Base-by-base conservation (phyloP, 805 yeast genomes). In the Ogataea pini region DNA sequence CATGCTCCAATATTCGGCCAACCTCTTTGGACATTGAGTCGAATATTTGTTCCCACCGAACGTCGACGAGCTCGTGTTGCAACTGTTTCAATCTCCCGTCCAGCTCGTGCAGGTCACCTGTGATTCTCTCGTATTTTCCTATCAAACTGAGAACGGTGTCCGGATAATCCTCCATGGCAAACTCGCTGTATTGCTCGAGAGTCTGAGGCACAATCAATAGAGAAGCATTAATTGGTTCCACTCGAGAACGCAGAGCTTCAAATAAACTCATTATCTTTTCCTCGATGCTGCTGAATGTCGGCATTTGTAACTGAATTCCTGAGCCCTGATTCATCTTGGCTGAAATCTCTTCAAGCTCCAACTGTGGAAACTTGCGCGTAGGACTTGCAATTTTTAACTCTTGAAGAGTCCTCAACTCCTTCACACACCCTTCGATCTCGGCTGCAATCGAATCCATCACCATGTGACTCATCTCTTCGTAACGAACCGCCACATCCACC, bases 31-130 rank as follows among this genome's bases (percentile, higher is more conserved):
- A 68, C 44, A 83, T 59, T 49, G 70, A 75, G 22, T 66, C 65
- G 51, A 83, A 81, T 2, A 82, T 68, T 19, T 73, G 73, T 52
- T 70, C 65, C 88, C 89, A 84, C 58, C 80, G 72, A 24, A 67
- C 60, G 49, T 80, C 83, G 3, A 84, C 70, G 24, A 77, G 54
- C 36, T 77, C 79, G 3, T 48, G 51, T 55, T 76, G 76, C 50
- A 83, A 64, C 6, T 60, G 64, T 2, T 60, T 60, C 12, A 80
- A 52, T 43, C 77, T 78, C 9, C 57, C 56, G 8, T 69, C 67
- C 41, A 83, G 62, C 46, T 68, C 64, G 16, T 69, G 61, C 65
- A 77, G 74, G 49, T 72, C 71, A 10, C 64, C 65, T 7, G 71
- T 54, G 14, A 82, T 57, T 2, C 55, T 48, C 25, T 71, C 68